phyloP scores from a whole-genome alignment of 2,329 filamentous ascomycete species.

The Stylonectria norvegica region DNA sequence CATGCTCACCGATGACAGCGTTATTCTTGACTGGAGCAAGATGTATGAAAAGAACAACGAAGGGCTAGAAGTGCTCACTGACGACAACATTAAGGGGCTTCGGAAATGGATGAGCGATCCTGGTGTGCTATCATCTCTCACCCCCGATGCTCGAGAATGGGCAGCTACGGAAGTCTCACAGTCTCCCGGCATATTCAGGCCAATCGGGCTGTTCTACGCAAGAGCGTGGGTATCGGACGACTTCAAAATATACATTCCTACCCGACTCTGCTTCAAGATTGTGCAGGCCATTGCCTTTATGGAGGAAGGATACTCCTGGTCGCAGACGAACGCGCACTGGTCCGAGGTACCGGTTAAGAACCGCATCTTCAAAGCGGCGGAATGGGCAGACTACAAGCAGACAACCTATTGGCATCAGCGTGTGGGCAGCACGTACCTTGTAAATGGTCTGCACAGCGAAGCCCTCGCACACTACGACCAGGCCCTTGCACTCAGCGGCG shows the following conservation, averaged over 20 bases:
- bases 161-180: constrained; percentile 23
- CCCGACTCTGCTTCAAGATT: constrained; percentile 42
- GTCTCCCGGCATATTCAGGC: constrained; percentile 33
- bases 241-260: constrained; percentile 37
- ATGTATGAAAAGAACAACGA: constrained; percentile 40
- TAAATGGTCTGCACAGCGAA: constrained; percentile 32
- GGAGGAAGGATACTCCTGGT: constrained; percentile 37
- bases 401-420: constrained; percentile 38
- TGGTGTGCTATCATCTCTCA: constrained; percentile 30
- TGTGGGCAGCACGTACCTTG: constrained; percentile 40
- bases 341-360: constrained; percentile 32
- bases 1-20: constrained; percentile 37
- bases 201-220: constrained; percentile 38
- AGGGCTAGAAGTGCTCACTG: constrained; percentile 40
- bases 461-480: constrained; percentile 36
- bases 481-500: constrained; percentile 35
- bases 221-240: constrained; percentile 36
- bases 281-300: constrained; percentile 41
- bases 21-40: constrained; percentile 39
- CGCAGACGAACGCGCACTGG: constrained; percentile 36
- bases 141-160: constrained; percentile 30
- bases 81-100: constrained; percentile 36
- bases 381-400: constrained; percentile 35
- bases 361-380: constrained; percentile 34
- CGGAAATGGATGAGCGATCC: constrained; percentile 35